These are phyloP conservation scores for Aphanocladium album DNA, from an alignment of 2,329 filamentous ascomycete genomes.

Conservation along the genomic window DNA sequence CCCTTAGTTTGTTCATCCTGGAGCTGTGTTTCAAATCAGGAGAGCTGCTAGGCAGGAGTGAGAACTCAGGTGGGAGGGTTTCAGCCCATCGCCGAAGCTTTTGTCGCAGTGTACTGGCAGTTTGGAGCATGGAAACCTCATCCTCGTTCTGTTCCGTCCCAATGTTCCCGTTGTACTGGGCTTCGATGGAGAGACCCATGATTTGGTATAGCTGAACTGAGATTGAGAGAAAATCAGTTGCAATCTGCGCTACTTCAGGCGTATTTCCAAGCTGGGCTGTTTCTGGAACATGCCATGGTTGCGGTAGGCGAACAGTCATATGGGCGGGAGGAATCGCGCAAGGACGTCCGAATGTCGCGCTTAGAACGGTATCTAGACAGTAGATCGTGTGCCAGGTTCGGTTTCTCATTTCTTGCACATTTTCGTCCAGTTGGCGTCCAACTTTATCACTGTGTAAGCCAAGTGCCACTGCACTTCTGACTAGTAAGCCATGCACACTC, in stretches of 20 bases:
- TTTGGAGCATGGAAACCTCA: slow-evolving; percentile 11
- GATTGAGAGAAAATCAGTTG: slow-evolving; percentile 1
- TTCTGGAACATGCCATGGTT: slow-evolving; percentile 19
- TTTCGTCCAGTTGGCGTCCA: slow-evolving; percentile 27
- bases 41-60: slow-evolving; percentile 21
- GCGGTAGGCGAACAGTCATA: slow-evolving; percentile 30
- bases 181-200: slow-evolving; percentile 12
- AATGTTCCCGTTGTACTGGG: slow-evolving; percentile 11
- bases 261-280: background rate
- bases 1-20: slow-evolving; percentile 28
- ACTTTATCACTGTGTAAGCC: slow-evolving; percentile 44
- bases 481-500: slow-evolving; percentile 47
- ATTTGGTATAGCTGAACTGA: slow-evolving; percentile 13
- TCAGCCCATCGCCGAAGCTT: slow-evolving; percentile 33
- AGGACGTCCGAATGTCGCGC: slow-evolving; percentile 48
- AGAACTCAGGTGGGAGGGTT: slow-evolving; percentile 25
- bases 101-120: slow-evolving; percentile 1
- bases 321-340: slow-evolving; percentile 40
- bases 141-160: background rate
- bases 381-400: slow-evolving; percentile 36
- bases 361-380: slow-evolving; percentile 33
- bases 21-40: slow-evolving; percentile 15
- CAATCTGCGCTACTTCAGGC: background rate
- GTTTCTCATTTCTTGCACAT: slow-evolving; percentile 43
- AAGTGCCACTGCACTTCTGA: slow-evolving; percentile 45